Evolutionary conservation across 2,329 filamentous ascomycete genomes (phyloP), one percentile per base, ranked within the genome.

Genomic region (Colletotrichum sojae): DNA sequence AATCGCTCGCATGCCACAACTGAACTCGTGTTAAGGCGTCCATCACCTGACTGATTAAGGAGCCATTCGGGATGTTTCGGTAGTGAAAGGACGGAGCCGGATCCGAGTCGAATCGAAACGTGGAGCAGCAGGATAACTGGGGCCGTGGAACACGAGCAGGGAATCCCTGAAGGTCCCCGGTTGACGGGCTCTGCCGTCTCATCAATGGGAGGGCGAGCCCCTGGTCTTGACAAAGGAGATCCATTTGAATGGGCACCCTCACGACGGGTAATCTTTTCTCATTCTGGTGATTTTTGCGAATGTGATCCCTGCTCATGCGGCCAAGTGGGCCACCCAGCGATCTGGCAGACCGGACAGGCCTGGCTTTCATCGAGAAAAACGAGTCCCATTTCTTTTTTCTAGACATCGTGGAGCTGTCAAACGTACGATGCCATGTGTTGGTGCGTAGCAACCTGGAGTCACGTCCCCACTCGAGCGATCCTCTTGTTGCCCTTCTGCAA

Each of bases 151-250:
- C 31, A 10, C 58, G 6, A 20, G 31, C 52, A 61, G 51, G 63
- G 52, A 13, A 67, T 49, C 62, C 62, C 46, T 67, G 63, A 22
- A 61, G n/a, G 18, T 56, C 56, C 67, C 67, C 63, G 46, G 67
- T 58, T 68, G 58, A 57, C 67, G 67, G 67, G 67, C 67, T 68
- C 67, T 70, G 67, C 67, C 67, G 67, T 70, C 67, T 70, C 67
- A 67, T 67, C 20, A 63, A 70, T 59, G 52, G 53, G 54, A 62
- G 52, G 67, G 46, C 45, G 36, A 45, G 20, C 40, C 67, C 62
- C 57, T 65, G 46, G 43, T 63, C 54, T 51, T 54, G 20, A 58
- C 52, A 54, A 36, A 22, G 54, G 39, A 54, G 53, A 63, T 68
- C 67, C 58, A 63, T 69, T 49, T 63, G 48, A 25, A 68, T 53